These are phyloP conservation scores for Aspergillus nomiae DNA, from an alignment of 2,329 filamentous ascomycete species.

Conservation along the genomic window DNA sequence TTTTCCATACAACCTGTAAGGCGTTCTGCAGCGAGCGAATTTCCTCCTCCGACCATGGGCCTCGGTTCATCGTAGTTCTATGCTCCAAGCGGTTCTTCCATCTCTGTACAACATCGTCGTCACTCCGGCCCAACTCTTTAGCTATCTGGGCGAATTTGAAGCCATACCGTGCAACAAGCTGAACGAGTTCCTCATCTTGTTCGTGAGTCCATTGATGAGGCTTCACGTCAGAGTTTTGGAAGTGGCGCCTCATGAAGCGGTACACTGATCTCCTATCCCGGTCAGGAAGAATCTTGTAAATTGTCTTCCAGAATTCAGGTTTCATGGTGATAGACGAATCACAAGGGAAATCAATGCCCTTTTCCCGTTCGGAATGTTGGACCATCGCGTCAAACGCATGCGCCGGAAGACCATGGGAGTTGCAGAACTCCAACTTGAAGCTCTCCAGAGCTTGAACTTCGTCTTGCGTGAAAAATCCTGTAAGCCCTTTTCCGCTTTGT, in stretches of 20 bases:
- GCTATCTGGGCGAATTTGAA: constrained; percentile 42
- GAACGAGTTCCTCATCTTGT: constrained; percentile 44
- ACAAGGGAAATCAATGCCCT: constrained; percentile 25
- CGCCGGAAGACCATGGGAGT: constrained; percentile 23
- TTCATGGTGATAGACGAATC: constrained; percentile 25
- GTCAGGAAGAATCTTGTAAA: constrained; percentile 38
- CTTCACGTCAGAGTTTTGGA: constrained; percentile 40
- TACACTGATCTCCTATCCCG: constrained; percentile 42
- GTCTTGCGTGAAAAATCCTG: constrained; percentile 34
- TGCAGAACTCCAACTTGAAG: constrained; percentile 39
- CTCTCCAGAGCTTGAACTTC: constrained; percentile 35
- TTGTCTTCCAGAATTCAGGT: constrained; percentile 38
- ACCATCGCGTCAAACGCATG: constrained; percentile 35
- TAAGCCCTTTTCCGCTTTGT: constrained; percentile 11
- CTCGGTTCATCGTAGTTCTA: constrained; percentile 35
- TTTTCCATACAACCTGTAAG: constrained; percentile 27
- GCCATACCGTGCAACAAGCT: constrained; percentile 33
- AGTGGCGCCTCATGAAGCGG: constrained; percentile 47
- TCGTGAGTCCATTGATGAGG: constrained; percentile 42
- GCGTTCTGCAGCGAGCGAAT: constrained; percentile 27
- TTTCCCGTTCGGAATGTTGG: constrained; percentile 34
- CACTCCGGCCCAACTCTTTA: constrained; percentile 38
- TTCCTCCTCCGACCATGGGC: constrained; percentile 42
- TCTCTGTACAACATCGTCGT: constrained; percentile 45
- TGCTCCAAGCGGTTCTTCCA: constrained; percentile 47